phyloP scores from a whole-genome alignment of 139 green algal genomes.

The Astrephomene gubernaculifera region DNA sequence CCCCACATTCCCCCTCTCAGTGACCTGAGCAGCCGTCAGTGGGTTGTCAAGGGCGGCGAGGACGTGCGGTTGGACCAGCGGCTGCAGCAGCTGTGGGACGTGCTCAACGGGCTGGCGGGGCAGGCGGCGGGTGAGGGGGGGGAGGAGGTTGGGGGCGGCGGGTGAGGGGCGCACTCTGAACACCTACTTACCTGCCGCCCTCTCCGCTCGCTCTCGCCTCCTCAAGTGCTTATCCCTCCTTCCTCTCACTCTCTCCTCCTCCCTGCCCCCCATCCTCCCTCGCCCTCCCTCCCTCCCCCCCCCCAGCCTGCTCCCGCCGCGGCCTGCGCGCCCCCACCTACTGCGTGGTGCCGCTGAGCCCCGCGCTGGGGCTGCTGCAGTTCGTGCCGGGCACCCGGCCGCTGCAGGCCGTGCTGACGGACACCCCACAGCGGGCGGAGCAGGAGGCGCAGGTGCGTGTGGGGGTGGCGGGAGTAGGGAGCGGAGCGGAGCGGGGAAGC shows the following conservation, averaged over 20 bases:
- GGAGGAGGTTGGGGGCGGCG: neutral
- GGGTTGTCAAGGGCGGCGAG: slow-evolving; percentile 79
- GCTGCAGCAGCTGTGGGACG: slow-evolving; percentile 75
- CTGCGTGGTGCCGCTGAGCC: slow-evolving; percentile 71
- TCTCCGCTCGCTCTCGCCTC: neutral
- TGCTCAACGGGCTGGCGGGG: slow-evolving; percentile 70
- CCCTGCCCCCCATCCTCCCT: neutral
- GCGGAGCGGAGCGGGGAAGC: too few species aligned
- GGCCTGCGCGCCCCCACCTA: slow-evolving; percentile 66
- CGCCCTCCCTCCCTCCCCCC: neutral
- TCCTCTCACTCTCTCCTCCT: neutral
- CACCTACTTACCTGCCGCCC: too few species aligned
- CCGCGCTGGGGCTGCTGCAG: slow-evolving; percentile 68
- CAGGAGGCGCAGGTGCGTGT: slow-evolving; percentile 4
- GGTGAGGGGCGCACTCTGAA: neutral
- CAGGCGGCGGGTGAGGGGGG: slow-evolving; percentile 22
- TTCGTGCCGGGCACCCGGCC: slow-evolving; percentile 68
- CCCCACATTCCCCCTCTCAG: neutral
- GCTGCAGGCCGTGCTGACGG: slow-evolving; percentile 39
- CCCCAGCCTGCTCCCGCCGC: slow-evolving; percentile 24
- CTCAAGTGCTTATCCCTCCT: too few species aligned
- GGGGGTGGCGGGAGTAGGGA: too few species aligned
- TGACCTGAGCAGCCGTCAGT: slow-evolving; percentile 54
- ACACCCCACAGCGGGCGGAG: neutral
- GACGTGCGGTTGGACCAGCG: slow-evolving; percentile 81